Base-by-base conservation (phyloP, 352 stramenopile genomes). In the Stephanocyclus meneghinianus region DNA sequence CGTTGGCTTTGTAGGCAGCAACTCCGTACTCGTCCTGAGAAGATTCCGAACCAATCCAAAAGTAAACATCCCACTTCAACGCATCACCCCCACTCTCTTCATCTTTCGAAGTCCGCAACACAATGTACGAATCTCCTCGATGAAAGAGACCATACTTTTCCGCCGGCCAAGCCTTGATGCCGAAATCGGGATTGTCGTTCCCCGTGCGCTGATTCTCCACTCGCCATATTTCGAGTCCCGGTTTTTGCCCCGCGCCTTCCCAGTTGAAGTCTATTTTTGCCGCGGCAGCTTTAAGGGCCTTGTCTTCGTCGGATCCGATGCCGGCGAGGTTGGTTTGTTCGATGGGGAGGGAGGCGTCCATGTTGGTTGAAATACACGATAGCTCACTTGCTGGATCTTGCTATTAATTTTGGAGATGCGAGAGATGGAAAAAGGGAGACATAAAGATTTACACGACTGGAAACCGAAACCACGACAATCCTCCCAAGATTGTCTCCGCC, bases 101-200 rank as follows among this genome's bases (percentile, higher is more conserved):
- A 15, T 71, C 70, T 67, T 78, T 55, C 11, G 45, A 37, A 32
- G 86, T 53, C 64, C 76, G 91, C 66, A 98, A 90, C 60, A 98
- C 94, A 83, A 99, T 97, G 91, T 99, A 99, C 62, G 92, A 97
- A 91, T 99, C 96, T 51, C 96, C 96, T n/a, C 80, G 92, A 90
- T 97, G 91, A 74, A 99, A 96, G 70, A 93, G 94, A 56, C 96
- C 94, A 67, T 95, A 85, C 32, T 84, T 76, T 2, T 75, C 47
- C 47, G 81, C 57, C 1, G 84, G 84, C 85, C 85, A 90, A 16
- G 60, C 29, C 1, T 71, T 53, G 30, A 89, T 74, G 32, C 79
- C 68, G 60, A 91, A 91, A 26, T 78, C 51, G 60, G 71, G 48
- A 57, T 64, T 78, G 29, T 78, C 71, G 18, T 73, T 73, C 16